Evolutionary conservation across 139 green algal species (phyloP).

Genomic region (Chlamydomonas eustigma): DNA sequence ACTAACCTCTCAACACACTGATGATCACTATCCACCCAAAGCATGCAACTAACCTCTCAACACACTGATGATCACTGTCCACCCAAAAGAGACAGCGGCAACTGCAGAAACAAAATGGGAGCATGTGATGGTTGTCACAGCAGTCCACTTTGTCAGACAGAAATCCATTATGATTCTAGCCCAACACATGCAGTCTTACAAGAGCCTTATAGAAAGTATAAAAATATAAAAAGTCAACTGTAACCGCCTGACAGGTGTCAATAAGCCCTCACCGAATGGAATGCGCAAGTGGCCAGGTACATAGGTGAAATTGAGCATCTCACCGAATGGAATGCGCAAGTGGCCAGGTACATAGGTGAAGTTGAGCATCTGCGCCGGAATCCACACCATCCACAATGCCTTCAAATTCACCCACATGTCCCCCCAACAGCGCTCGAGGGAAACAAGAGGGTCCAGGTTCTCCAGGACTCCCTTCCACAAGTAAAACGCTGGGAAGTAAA

Average conservation of each 20-base stretch:
- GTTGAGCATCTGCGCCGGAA: slow-evolving; percentile 70
- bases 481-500: slow-evolving; percentile 89
- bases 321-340: slow-evolving; percentile 75
- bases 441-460: slow-evolving; percentile 39
- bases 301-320: slow-evolving; percentile 2
- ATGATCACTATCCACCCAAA: no score
- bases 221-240: slow-evolving; percentile 2
- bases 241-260: no score
- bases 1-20: no score
- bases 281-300: no score
- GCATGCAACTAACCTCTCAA: background rate
- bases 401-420: slow-evolving; percentile 84
- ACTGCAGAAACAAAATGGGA: slow-evolving; percentile 22
- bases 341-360: slow-evolving; percentile 80
- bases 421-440: slow-evolving; percentile 57
- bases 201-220: background rate
- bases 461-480: slow-evolving; percentile 61
- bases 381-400: slow-evolving; percentile 59
- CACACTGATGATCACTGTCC: slow-evolving; percentile 22
- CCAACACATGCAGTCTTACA: background rate
- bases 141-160: background rate
- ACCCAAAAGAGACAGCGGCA: slow-evolving; percentile 46
- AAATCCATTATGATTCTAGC: background rate
- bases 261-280: no score
- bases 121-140: background rate